Evolutionary conservation across 1,139 yeast genomes (phyloP).

Genomic region (Candida sojae): DNA sequence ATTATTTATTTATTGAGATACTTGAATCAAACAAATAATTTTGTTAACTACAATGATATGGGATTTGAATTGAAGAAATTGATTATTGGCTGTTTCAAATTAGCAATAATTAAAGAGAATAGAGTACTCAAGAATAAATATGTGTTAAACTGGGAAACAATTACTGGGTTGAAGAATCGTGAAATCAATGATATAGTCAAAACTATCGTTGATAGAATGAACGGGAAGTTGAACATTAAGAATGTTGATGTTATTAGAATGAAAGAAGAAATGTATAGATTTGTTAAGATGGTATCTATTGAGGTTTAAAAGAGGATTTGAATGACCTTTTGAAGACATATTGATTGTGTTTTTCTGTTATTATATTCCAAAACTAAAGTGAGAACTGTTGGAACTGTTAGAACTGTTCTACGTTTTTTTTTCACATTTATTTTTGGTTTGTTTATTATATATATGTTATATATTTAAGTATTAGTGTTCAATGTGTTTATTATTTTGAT

Average conservation of each 20-base stretch:
- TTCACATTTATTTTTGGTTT: too few species aligned
- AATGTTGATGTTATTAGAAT: conserved; percentile 39
- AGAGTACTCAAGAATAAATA: conserved; percentile 13
- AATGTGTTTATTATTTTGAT: too few species aligned
- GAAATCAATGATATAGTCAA: conserved; percentile 41
- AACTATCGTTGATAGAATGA: conserved; percentile 42
- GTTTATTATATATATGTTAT: too few species aligned
- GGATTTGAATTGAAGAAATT: conserved; percentile 47
- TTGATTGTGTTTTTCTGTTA: conserved; percentile 3
- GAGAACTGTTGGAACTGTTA: not conserved
- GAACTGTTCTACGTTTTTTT: not conserved
- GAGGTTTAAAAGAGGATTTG: conserved; percentile 20
- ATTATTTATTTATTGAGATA: conserved; percentile 48
- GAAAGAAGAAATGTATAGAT: conserved; percentile 43
- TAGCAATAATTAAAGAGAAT: conserved; percentile 38
- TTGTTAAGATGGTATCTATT: conserved; percentile 45
- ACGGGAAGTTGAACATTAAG: conserved; percentile 45
- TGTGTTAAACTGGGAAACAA: conserved; percentile 31
- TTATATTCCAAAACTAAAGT: not conserved
- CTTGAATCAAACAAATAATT: conserved; percentile 50
- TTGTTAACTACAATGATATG: conserved; percentile 46
- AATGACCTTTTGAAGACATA: not conserved
- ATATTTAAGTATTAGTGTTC: too few species aligned
- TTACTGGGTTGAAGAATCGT: conserved; percentile 41
- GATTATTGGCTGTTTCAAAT: conserved; percentile 47